phyloP scores from a whole-genome alignment of 495 filamentous ascomycete genomes.

The Penicillium antarcticum region DNA sequence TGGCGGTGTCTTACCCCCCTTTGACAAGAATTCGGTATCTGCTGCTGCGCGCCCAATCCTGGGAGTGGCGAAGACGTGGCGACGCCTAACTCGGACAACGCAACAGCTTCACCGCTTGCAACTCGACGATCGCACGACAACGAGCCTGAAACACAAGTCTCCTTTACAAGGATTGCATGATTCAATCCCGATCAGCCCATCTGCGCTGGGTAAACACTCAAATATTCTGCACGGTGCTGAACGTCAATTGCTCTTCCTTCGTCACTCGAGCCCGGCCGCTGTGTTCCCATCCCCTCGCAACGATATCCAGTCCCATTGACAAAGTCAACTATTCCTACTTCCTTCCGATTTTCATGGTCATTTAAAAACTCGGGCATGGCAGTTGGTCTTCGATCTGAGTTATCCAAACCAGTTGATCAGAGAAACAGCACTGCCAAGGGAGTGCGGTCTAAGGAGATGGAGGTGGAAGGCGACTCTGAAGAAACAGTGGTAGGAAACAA shows the following conservation, averaged over 20 bases:
- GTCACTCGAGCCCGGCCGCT: neutral
- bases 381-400: constrained; percentile 20
- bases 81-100: neutral
- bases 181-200: constrained; percentile 5
- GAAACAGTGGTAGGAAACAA: constrained; percentile 17
- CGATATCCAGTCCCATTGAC: neutral
- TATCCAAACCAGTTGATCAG: neutral
- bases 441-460: constrained; percentile 26
- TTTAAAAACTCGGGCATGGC: constrained; percentile 17
- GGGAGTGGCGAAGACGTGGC: constrained; percentile 6
- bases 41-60: neutral
- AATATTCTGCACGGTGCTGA: neutral
- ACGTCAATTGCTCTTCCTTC: neutral
- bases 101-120: constrained; percentile 2
- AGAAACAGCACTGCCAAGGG: constrained; percentile 12
- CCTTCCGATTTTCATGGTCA: neutral
- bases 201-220: constrained; percentile 10
- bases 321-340: neutral
- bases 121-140: neutral
- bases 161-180: constrained; percentile 20
- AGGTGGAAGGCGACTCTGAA: constrained; percentile 26
- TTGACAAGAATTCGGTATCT: neutral
- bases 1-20: neutral
- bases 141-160: neutral
- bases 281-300: neutral